Evolutionary conservation across 73 alveolate genomes (phyloP).

Genomic region (Uronychia binucleata): DNA sequence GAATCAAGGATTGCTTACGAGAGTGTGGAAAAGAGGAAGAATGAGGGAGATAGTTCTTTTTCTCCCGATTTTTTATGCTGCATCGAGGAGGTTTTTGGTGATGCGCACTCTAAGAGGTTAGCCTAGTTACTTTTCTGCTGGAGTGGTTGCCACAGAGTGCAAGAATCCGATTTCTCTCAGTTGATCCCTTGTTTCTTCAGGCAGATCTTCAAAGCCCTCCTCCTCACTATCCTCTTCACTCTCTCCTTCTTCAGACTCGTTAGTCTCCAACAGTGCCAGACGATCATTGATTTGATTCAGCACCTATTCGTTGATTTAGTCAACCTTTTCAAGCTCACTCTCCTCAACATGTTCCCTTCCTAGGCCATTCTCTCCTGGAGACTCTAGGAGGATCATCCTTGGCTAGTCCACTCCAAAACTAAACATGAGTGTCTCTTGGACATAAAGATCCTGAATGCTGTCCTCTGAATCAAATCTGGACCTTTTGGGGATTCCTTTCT

Average conservation of each 20-base stretch:
- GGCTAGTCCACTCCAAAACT: neutral
- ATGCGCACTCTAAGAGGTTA: neutral
- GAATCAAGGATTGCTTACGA: neutral
- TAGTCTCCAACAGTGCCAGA: neutral
- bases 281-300: neutral
- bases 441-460: neutral
- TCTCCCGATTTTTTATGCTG: constrained; percentile 7
- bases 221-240: constrained; percentile 50
- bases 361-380: neutral
- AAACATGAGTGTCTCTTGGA: neutral
- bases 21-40: neutral
- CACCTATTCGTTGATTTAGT: neutral
- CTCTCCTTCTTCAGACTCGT: constrained; percentile 29
- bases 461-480: neutral
- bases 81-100: neutral
- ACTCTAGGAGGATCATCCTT: neutral
- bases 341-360: neutral
- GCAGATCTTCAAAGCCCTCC: neutral
- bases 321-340: neutral
- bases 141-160: constrained; percentile 1
- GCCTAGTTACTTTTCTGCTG: neutral
- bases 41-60: constrained; percentile 5
- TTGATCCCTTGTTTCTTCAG: constrained; percentile 19
- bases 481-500: neutral
- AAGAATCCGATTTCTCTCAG: constrained; percentile 2